These are phyloP conservation scores for Geranomyces variabilis DNA, from an alignment of 192 early-diverging fungal species.

Conservation along the genomic window DNA sequence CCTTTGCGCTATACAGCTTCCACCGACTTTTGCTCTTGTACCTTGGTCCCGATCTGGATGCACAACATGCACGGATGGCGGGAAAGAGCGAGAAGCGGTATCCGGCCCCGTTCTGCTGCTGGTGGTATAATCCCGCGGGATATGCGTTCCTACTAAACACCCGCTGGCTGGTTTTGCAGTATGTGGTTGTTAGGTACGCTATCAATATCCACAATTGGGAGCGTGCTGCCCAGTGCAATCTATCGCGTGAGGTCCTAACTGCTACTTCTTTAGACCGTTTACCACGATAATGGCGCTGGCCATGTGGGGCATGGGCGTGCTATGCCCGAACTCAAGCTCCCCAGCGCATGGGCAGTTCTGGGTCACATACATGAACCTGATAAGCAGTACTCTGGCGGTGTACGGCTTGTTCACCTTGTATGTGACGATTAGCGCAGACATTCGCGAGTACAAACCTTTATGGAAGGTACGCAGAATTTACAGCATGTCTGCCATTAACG, in stretches of 20 bases:
- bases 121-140: constrained; percentile 63
- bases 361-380: constrained; percentile 65
- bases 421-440: constrained; percentile 62
- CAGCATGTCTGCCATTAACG: background rate
- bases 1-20: constrained; percentile 76
- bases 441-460: constrained; percentile 52
- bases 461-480: constrained; percentile 31
- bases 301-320: constrained; percentile 59
- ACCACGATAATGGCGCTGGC: constrained; percentile 69
- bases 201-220: no score
- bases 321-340: constrained; percentile 64
- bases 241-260: no score
- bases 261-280: constrained; percentile 57
- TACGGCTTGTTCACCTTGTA: constrained; percentile 73
- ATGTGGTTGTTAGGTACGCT: constrained; percentile 62
- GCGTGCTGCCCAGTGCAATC: no score
- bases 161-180: constrained; percentile 74
- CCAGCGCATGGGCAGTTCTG: constrained; percentile 72
- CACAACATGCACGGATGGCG: constrained; percentile 52
- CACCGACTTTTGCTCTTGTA: constrained; percentile 73
- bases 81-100: constrained; percentile 46
- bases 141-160: constrained; percentile 63
- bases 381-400: constrained; percentile 71
- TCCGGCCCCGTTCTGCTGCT: constrained; percentile 72
- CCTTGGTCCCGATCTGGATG: constrained; percentile 53